Evolutionary conservation across 768 basidiomycete species (phyloP).

Genomic region (Termitomyces sp.): DNA sequence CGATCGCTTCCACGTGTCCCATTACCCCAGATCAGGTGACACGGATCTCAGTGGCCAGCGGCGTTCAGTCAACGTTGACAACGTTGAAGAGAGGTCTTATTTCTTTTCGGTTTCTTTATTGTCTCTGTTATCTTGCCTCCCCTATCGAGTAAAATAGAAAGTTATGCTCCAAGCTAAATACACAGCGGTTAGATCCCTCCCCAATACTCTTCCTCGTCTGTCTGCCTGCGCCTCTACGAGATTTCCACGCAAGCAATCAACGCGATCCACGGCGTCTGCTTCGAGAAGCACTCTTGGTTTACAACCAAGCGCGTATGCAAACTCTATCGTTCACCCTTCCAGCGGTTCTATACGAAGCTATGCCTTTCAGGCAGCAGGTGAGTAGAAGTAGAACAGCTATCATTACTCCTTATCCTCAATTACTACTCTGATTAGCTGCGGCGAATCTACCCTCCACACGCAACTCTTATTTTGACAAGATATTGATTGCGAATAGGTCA

Average conservation of each 20-base stretch:
- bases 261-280: neutral
- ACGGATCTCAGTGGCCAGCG: neutral
- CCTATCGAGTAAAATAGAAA: neutral
- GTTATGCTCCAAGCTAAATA: neutral
- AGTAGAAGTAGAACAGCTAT: neutral
- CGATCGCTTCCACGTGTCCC: neutral
- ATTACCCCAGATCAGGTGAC: slow-evolving; percentile 9
- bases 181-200: neutral
- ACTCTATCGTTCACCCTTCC: neutral
- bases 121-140: neutral
- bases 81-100: neutral
- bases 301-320: neutral
- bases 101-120: neutral
- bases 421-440: neutral
- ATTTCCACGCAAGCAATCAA: neutral
- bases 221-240: neutral
- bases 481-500: slow-evolving; percentile 29
- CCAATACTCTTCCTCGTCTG: slow-evolving; percentile 6
- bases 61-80: no score
- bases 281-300: neutral
- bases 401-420: neutral
- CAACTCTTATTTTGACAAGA: slow-evolving; percentile 23
- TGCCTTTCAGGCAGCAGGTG: slow-evolving; percentile 2
- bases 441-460: slow-evolving; percentile 29
- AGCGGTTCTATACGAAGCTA: neutral